These are phyloP conservation scores for Wallacemonas sp. DNA, from an alignment of 208 protist species.

Conservation along the genomic window DNA sequence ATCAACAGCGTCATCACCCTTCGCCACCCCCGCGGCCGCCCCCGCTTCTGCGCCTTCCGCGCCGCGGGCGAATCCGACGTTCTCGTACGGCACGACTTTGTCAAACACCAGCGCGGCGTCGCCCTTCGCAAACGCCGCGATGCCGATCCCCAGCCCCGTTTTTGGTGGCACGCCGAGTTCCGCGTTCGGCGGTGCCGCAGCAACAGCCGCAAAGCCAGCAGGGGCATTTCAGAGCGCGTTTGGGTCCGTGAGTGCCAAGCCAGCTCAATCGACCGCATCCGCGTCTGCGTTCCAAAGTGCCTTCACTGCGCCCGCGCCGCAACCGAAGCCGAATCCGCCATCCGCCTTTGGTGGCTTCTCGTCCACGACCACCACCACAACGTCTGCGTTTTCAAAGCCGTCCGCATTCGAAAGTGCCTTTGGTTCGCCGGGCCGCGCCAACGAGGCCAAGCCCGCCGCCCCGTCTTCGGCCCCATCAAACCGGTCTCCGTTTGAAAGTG, in stretches of 20 bases:
- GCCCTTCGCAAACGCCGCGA: constrained; percentile 10
- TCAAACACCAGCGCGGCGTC: not conserved
- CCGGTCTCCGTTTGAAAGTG: not conserved
- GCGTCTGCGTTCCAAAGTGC: too few species aligned
- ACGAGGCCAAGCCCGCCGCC: too few species aligned
- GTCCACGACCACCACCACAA: too few species aligned
- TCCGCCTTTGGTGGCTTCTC: too few species aligned
- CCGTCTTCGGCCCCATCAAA: not conserved
- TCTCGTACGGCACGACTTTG: constrained; percentile 1
- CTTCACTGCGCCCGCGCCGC: too few species aligned
- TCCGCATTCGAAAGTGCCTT: not conserved
- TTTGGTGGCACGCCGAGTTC: not conserved
- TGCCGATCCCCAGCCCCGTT: not conserved
- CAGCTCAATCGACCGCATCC: not conserved
- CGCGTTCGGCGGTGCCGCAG: constrained; percentile 27
- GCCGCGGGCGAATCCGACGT: too few species aligned
- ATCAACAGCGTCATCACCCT: too few species aligned
- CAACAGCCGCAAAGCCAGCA: constrained; percentile 20
- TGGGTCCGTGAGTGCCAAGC: not conserved
- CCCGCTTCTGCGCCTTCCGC: too few species aligned
- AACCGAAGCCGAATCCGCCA: too few species aligned
- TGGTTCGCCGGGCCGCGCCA: not conserved
- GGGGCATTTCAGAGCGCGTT: constrained; percentile 7
- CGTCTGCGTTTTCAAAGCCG: too few species aligned
- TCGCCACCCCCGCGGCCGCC: too few species aligned